Percentiles rank a stretch among this genome's conserved stretches.
Evolutionary conservation across 2,329 filamentous ascomycete species (phyloP).

Genomic region (Clonostachys rhizophaga): DNA sequence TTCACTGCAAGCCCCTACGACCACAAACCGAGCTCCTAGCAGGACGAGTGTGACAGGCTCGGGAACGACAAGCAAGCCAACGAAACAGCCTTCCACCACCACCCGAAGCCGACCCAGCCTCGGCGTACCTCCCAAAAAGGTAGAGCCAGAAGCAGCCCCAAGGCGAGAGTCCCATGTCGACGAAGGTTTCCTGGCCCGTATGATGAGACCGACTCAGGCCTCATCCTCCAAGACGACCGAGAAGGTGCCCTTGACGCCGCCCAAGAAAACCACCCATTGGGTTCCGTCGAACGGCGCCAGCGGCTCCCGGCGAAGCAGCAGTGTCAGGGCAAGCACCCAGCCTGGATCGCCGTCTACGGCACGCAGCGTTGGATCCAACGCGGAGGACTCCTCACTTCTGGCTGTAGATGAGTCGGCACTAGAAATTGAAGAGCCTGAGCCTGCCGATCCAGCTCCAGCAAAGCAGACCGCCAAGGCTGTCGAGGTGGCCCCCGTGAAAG

Average conservation of each 20-base stretch:
- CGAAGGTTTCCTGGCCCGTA: constrained; percentile 71
- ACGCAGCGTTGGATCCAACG: too few relatives aligned
- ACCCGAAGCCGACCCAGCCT: constrained; percentile 37
- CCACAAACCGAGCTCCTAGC: constrained; percentile 36
- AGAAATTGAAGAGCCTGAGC: too few relatives aligned
- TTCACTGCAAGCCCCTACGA: constrained; percentile 17
- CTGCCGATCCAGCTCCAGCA: too few relatives aligned
- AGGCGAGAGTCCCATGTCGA: constrained; percentile 55
- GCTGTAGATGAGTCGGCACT: too few relatives aligned
- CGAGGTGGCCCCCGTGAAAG: too few relatives aligned
- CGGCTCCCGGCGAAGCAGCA: constrained; percentile 11
- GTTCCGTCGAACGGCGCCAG: constrained; percentile 1
- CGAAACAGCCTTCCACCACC: constrained; percentile 28
- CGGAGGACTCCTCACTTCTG: too few relatives aligned
- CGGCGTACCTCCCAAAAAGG: constrained; percentile 54
- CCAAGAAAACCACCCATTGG: constrained; percentile 25
- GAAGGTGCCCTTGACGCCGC: constrained; percentile 48
- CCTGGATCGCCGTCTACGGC: too few relatives aligned
- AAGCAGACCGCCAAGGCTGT: too few relatives aligned
- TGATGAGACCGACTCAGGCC: constrained; percentile 73
- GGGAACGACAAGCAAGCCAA: constrained; percentile 13
- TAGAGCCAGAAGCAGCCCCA: constrained; percentile 22
- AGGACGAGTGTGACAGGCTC: constrained; percentile 32
- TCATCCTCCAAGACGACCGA: constrained; percentile 65
- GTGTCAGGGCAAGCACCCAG: too few relatives aligned